Conservation (phyloP, 148 eudicot species). For the Vaccinium macrocarpon region DNA sequence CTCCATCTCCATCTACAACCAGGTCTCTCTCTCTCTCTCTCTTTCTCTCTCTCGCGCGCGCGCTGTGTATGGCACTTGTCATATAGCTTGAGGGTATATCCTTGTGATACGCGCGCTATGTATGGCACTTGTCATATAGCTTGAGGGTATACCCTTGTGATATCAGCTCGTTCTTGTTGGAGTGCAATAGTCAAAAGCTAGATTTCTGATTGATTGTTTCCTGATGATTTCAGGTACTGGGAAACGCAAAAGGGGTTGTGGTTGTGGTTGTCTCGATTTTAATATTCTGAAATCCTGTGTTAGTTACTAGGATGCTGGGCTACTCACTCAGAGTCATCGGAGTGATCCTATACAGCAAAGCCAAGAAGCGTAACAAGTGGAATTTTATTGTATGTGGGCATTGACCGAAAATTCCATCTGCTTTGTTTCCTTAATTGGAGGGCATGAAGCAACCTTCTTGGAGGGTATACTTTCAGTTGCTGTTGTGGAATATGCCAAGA, state of each 20-base stretch:
- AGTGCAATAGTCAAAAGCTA: conserved; percentile 4
- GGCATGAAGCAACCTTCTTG: conserved; percentile 17
- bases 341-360: conserved; percentile 79
- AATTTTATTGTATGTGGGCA: background rate
- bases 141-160: background rate
- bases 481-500: background rate
- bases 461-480: conserved; percentile 14
- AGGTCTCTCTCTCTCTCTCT: no score
- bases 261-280: conserved; percentile 85
- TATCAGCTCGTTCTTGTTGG: background rate
- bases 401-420: conserved; percentile 16
- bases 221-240: conserved; percentile 59
- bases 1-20: no score
- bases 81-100: no score
- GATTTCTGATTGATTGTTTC: background rate
- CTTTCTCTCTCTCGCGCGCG: no score
- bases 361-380: conserved; percentile 83
- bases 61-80: no score
- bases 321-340: conserved; percentile 77
- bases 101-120: no score
- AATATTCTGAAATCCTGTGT: conserved; percentile 82
- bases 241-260: conserved; percentile 94
- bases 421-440: conserved; percentile 13
- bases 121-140: background rate
- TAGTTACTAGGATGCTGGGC: conserved; percentile 89